Percentiles rank a stretch among this genome's conserved stretches.
Conservation (phyloP, 1,139 yeast species). For the Pneumocystis wakefieldiae region DNA sequence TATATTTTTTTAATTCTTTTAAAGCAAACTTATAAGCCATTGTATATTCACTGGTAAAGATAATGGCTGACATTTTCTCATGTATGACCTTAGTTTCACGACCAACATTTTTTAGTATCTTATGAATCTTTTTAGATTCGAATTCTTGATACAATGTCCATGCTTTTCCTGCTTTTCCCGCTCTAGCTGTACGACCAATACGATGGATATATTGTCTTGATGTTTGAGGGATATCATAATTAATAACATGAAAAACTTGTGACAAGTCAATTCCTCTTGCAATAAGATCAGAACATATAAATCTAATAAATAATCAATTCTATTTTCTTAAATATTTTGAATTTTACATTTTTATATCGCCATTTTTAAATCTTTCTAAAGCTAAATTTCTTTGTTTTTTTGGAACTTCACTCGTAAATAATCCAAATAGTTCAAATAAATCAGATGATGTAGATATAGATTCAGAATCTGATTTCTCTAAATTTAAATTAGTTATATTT, state of each 20-base stretch:
- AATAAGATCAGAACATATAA: constrained; percentile 70
- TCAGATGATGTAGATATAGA: constrained; percentile 5
- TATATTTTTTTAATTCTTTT: neutral
- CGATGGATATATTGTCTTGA: constrained; percentile 92
- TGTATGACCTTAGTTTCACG: neutral
- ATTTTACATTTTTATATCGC: constrained; percentile 30
- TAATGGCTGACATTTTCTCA: neutral
- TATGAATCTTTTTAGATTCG: constrained; percentile 25
- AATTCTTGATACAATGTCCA: constrained; percentile 49
- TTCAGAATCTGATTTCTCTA: neutral
- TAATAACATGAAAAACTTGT: constrained; percentile 58
- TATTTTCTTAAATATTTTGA: constrained; percentile 30
- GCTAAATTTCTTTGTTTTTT: constrained; percentile 22
- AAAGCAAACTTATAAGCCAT: neutral
- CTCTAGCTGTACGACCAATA: constrained; percentile 93
- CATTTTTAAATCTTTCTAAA: constrained; percentile 42
- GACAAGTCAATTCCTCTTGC: constrained; percentile 91
- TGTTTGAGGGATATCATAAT: constrained; percentile 79
- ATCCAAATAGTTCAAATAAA: constrained; percentile 14
- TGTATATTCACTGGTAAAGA: neutral
- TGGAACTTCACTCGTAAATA: constrained; percentile 28
- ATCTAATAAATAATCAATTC: constrained; percentile 7
- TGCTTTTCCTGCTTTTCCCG: constrained; percentile 65
- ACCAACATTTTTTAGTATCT: neutral
- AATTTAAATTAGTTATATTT: neutral